These are phyloP conservation scores for Cinchona pubescens DNA, from an alignment of 257 asterid species.

Conservation along the genomic window DNA sequence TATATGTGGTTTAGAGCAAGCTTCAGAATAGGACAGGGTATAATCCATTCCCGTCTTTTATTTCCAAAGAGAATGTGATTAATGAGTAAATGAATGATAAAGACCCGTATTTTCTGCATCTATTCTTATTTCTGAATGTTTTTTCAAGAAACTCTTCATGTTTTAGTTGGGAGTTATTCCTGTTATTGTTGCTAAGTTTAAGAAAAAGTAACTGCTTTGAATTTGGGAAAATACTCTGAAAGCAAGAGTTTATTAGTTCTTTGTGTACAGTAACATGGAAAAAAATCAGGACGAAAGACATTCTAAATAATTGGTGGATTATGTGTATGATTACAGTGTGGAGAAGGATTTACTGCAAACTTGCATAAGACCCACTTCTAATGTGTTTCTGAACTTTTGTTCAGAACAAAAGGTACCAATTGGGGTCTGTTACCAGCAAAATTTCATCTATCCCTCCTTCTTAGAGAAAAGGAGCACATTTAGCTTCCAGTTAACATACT, in stretches of 20 bases:
- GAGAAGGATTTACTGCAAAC: no score
- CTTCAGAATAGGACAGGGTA: background rate
- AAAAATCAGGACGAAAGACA: no score
- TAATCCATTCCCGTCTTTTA: background rate
- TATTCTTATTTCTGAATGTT: background rate
- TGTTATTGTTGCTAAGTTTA: background rate
- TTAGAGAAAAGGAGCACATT: background rate
- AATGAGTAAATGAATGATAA: background rate
- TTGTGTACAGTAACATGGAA: background rate
- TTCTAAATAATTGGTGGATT: background rate
- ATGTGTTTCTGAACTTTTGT: background rate
- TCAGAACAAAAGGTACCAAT: background rate
- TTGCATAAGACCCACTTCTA: background rate
- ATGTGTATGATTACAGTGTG: background rate
- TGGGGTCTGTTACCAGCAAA: background rate
- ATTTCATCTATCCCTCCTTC: background rate
- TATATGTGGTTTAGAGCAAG: background rate
- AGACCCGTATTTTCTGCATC: background rate
- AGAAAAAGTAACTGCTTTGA: background rate
- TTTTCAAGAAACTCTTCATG: background rate
- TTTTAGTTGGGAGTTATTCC: background rate
- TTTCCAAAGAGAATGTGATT: background rate
- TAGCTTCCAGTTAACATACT: background rate
- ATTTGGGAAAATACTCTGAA: background rate
- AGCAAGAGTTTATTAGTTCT: background rate